Base-by-base conservation (phyloP, 1,284 basidiomycete genomes). In the Ceratobasidium papillatum region DNA sequence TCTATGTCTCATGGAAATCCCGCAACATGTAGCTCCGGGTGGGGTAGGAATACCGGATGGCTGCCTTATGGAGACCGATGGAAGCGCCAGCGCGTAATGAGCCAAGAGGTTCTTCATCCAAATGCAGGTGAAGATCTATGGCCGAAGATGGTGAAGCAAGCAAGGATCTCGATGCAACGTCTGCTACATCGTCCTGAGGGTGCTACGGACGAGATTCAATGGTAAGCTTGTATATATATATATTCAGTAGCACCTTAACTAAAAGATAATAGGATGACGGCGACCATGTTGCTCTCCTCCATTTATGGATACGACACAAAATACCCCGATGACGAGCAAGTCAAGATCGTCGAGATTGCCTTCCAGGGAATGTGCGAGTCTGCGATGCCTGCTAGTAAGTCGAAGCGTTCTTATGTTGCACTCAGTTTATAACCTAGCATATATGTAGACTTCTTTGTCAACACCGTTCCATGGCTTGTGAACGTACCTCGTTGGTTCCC, bases 401-500 rank as follows among this genome's bases (percentile, higher is more conserved):
- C 12, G 19, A n/a, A n/a, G 17, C 7, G 17, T n/a, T 58, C n/a
- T 41, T 19, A 27, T n/a, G 30, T 22, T 61, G n/a, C 12, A 11
- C 38, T 41, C 4, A 61, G 34, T 7, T 17, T 41, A 22, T 32
- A 9, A 9, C 30, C 49, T 34, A 19, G 3, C 27, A 30, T 47
- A 7, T 19, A 19, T 11, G 2, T n/a, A 69, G 51, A 56, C n/a
- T 69, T 69, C 27, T 69, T n/a, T 25, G 65, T 56, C 9, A 56
- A 69, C 51, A 41, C 36, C 12, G 25, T 61, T 3, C 54, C 45
- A 12, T 61, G 68, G 56, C 27, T 75, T 3, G 30, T 59, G 7
- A 49, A 73, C 36, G 34, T 75, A 19, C 75, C 69, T 1, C 45
- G 58, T 14, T 75, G 75, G 75, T 22, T 69, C 30, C 75, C 75